A percentile compares a stretch with the other conserved stretches of the same genome.
phyloP scores from a whole-genome alignment of 2,329 filamentous ascomycete species.

The Fusarium xyrophilum region DNA sequence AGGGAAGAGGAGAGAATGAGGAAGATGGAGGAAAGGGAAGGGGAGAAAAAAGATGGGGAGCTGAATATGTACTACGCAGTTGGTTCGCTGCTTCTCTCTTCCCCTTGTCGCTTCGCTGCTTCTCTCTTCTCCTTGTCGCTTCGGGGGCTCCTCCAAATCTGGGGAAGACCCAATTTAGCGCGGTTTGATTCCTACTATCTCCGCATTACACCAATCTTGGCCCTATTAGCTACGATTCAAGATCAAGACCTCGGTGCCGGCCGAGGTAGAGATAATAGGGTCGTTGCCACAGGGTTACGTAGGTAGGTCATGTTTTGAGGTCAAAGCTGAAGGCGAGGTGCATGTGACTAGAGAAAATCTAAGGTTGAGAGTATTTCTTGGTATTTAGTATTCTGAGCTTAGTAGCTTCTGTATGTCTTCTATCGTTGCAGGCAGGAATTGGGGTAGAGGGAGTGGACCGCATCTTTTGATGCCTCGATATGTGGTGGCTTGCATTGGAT shows the following conservation, averaged over 20 bases:
- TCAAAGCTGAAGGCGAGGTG: neutral
- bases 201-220: constrained; percentile 16
- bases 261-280: neutral
- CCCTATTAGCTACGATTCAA: neutral
- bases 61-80: constrained; percentile 18
- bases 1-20: neutral
- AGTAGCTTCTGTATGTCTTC: neutral
- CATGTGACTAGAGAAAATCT: constrained; percentile 1
- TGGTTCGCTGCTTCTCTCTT: neutral
- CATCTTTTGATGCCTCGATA: neutral
- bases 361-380: neutral
- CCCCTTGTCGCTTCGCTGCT: no score
- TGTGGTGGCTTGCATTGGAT: neutral
- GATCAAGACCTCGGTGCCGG: constrained; percentile 5
- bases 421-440: neutral
- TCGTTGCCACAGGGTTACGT: neutral
- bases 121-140: neutral
- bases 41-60: constrained; percentile 1
- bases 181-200: constrained; percentile 10
- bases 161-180: constrained; percentile 27
- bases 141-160: constrained; percentile 17
- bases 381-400: neutral
- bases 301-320: neutral
- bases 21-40: neutral
- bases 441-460: neutral